Base-by-base conservation (phyloP, 768 basidiomycete species). In the Podaxis carcinomalis region DNA sequence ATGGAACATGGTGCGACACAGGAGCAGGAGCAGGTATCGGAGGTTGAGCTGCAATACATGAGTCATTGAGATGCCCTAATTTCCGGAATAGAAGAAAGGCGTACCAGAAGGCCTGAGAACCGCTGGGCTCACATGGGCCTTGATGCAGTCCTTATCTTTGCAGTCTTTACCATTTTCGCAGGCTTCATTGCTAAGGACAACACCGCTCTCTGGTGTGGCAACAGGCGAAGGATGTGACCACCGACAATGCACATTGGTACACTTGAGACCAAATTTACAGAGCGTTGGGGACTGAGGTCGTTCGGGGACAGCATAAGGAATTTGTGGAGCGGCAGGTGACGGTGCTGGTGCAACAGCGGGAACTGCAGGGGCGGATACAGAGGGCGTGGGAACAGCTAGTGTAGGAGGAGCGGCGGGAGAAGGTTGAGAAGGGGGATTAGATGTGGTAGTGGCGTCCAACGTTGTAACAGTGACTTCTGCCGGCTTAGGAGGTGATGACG, bases 191-290 rank as follows among this genome's bases (percentile, higher is more conserved):
- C 92, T 96, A 59, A 99, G 79, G 1, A 98, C 97, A 64, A 99
- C 83, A 7, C 95, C 97, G 67, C 91, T 95, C 75, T 96, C 94
- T 35, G 90, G 81, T 16, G 96, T 97, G 5, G 97, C 95, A 2
- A 95, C 93, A n/a, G 97, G 97, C 7, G 92, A 94, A 4, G 97
- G 95, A 72, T 99, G 97, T 7, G 93, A 93, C 73, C 86, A 98
- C 16, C 90, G 82, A 73, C 97, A 99, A 50, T 88, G 80, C 0
- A 90, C 80, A 72, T 98, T 96, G 52, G 89, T 90, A 74, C 97
- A 99, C 66, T 95, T 96, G 23, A 89, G 80, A 10, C 83, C 87
- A 65, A 91, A 98, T 75, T 97, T 97, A 85, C 97, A 99, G 21
- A 99, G 80, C 0, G 90, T 92, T 0, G 92, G 92, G 1, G 92